Base-by-base conservation (phyloP, 164 flowering plant genomes). In the Annona squamosa region DNA sequence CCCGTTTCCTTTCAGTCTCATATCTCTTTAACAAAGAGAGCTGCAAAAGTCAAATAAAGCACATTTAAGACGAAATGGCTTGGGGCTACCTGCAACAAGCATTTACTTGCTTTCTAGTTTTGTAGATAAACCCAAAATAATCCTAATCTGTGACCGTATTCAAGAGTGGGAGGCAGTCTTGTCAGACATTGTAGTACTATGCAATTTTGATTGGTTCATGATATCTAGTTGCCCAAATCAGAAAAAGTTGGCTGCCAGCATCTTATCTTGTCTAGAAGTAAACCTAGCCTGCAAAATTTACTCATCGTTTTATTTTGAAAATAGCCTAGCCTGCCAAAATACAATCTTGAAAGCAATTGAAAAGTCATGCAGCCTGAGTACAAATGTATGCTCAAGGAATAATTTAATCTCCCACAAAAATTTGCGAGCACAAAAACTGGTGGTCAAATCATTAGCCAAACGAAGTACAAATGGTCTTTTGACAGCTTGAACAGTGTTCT, bases 1-100 rank as follows among this genome's bases (percentile, higher is more conserved):
- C 89, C 6, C 85, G 75, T 77, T 91, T 91, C 80, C 99, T 91
- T 56, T 93, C 97, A 18, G 84, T 82, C 83, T 93, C 98, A 56
- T 81, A 92, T 75, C 82, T 91, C 84, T 81, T 87, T 64, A 96
- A 77, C 74, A 91, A 73, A 18, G 88, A 81, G 19, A 89, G 79
- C 99, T 95, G 88, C 76, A 77, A 1, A 63, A 13, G 37, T 26
- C 37, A 56, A 6, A 68, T 45, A 18, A n/a, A 68, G 13, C 18
- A 7, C 46, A 66, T 41, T 6, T 16, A 6, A 41, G 26, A 17
- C 12, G 45, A 9, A 66, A 63, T 63, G 65, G 10, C 26, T 26
- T 63, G 10, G 66, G 12, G 44, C 7, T 46, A 46, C 3, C n/a
- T 16, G 57, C 12, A 19, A 68, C 3, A 47, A 68, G 37, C 12